Evolutionary conservation across 768 basidiomycete species (phyloP).

Genomic region (Boletus pseudo-olivaceus): DNA sequence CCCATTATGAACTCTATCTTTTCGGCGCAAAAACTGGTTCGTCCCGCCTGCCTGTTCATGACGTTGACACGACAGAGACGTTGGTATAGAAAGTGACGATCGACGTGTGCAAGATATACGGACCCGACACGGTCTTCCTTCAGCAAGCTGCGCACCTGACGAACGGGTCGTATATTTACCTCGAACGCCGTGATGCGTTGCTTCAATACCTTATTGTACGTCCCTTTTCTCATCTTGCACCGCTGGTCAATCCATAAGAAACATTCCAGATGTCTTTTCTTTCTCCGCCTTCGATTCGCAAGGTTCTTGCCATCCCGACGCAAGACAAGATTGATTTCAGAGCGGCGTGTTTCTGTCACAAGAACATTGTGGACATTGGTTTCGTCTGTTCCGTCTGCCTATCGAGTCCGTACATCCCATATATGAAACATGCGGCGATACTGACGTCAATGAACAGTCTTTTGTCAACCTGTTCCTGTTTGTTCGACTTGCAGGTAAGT

Average conservation of each 20-base stretch:
- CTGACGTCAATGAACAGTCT: slow-evolving; percentile 52
- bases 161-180: slow-evolving; percentile 86
- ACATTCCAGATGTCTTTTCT: slow-evolving; percentile 78
- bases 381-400: slow-evolving; percentile 99
- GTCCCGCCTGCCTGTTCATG: slow-evolving; percentile 22
- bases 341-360: slow-evolving; percentile 98
- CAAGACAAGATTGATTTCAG: slow-evolving; percentile 96
- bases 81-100: slow-evolving; percentile 83
- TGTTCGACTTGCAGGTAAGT: slow-evolving; percentile 91
- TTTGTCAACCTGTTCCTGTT: slow-evolving; percentile 90
- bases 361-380: slow-evolving; percentile 92
- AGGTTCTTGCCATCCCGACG: slow-evolving; percentile 77
- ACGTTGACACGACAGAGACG: slow-evolving; percentile 23
- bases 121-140: slow-evolving; percentile 88
- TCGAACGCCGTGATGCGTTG: slow-evolving; percentile 77
- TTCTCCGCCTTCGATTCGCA: slow-evolving; percentile 66
- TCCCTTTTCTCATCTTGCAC: slow-evolving; percentile 1
- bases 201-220: slow-evolving; percentile 86
- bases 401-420: slow-evolving; percentile 62
- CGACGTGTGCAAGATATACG: slow-evolving; percentile 91
- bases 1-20: slow-evolving; percentile 99
- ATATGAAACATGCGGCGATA: not conserved
- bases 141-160: slow-evolving; percentile 97
- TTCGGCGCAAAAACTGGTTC: slow-evolving; percentile 93
- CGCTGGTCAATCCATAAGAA: not conserved